Evolutionary conservation across 1,284 basidiomycete species (phyloP).

Genomic region (Pseudozyma pruni): DNA sequence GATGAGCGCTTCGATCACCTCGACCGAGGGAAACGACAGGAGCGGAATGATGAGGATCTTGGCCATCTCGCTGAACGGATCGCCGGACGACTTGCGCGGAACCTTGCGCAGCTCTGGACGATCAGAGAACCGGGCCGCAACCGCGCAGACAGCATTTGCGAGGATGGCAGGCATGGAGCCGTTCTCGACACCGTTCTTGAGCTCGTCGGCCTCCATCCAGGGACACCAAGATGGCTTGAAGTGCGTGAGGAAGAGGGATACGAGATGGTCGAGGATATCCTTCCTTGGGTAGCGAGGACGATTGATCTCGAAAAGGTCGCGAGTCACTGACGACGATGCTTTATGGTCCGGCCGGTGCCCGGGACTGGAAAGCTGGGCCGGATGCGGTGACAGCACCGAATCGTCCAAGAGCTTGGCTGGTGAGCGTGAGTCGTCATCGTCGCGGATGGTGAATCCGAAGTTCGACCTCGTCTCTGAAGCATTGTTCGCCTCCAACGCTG

Average conservation of each 20-base stretch:
- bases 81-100: conserved; percentile 51
- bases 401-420: conserved; percentile 30
- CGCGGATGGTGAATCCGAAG: conserved; percentile 39
- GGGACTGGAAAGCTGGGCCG: conserved; percentile 20
- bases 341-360: conserved; percentile 30
- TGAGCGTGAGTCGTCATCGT: conserved; percentile 31
- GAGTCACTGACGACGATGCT: conserved; percentile 47
- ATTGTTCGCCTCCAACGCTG: conserved; percentile 22
- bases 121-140: conserved; percentile 55
- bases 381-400: conserved; percentile 30
- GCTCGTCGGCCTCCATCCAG: conserved; percentile 55
- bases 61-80: conserved; percentile 61
- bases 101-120: conserved; percentile 47
- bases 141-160: conserved; percentile 57
- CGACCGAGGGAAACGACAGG: conserved; percentile 57
- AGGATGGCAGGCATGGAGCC: conserved; percentile 57
- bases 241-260: conserved; percentile 45
- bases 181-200: conserved; percentile 38
- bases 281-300: conserved; percentile 53
- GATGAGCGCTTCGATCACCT: conserved; percentile 58
- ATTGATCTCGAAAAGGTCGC: conserved; percentile 58
- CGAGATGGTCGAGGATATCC: conserved; percentile 53
- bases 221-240: conserved; percentile 58
- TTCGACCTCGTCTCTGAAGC: conserved; percentile 4
- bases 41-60: conserved; percentile 61